Conservation (phyloP, 116 monocot species). For the Iris pallida region DNA sequence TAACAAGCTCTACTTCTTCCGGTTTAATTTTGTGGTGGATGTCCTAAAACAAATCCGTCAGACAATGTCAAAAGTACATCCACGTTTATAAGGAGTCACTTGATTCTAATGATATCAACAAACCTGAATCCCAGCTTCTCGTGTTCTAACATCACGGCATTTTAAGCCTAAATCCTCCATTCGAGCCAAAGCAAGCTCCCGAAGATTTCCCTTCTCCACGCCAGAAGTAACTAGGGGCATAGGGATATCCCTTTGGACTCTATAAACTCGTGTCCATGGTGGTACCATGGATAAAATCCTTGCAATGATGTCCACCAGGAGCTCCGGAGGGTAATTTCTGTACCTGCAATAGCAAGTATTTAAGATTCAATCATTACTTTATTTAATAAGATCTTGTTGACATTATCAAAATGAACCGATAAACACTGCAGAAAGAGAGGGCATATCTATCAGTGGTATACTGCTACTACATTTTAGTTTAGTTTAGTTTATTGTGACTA, state of each 20-base stretch:
- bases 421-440: background rate
- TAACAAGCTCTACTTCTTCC: slow-evolving; percentile 89
- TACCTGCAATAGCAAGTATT: slow-evolving; percentile 49
- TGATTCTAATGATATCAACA: background rate
- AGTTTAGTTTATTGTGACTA: too few species aligned
- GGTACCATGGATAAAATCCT: slow-evolving; percentile 96
- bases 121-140: slow-evolving; percentile 99
- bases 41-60: slow-evolving; percentile 41
- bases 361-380: background rate
- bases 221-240: slow-evolving; percentile 99
- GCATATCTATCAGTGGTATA: background rate
- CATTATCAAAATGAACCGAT: background rate
- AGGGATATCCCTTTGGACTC: slow-evolving; percentile 98
- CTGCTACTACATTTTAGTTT: background rate
- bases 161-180: slow-evolving; percentile 99
- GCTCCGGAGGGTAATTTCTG: slow-evolving; percentile 94
- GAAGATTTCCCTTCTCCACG: slow-evolving; percentile 98
- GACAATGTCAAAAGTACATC: too few species aligned
- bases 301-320: slow-evolving; percentile 89
- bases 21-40: slow-evolving; percentile 98
- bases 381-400: background rate
- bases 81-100: background rate
- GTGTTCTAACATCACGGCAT: slow-evolving; percentile 97
- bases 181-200: slow-evolving; percentile 94
- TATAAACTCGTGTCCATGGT: slow-evolving; percentile 98